Evolutionary conservation across 2,329 filamentous ascomycete species (phyloP).

Genomic region (Pseudogymnoascus sp.): DNA sequence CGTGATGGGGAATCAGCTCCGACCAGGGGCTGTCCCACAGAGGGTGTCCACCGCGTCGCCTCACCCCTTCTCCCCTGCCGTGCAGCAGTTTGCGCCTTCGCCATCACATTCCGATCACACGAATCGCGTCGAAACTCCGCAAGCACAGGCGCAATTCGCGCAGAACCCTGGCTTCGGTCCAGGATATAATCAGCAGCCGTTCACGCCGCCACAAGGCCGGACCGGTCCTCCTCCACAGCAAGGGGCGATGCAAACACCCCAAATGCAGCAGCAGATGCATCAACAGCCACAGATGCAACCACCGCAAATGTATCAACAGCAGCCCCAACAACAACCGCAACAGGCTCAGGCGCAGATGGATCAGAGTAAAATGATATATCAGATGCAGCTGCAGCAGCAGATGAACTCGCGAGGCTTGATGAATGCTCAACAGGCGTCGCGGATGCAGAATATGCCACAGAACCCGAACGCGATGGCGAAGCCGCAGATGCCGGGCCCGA

Average conservation of each 20-base stretch:
- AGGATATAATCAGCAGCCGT: slow-evolving; percentile 48
- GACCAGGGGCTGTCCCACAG: slow-evolving; percentile 62
- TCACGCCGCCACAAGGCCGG: slow-evolving; percentile 46
- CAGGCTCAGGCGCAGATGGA: slow-evolving; percentile 51
- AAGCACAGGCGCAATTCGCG: slow-evolving; percentile 66
- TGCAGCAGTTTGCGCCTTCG: slow-evolving; percentile 65
- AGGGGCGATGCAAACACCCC: slow-evolving; percentile 36
- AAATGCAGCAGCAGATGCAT: slow-evolving; percentile 34
- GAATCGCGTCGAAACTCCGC: slow-evolving; percentile 58
- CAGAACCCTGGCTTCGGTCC: slow-evolving; percentile 48
- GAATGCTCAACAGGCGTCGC: slow-evolving; percentile 22
- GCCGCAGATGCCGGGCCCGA: slow-evolving; percentile 45
- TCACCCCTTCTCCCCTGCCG: slow-evolving; percentile 75
- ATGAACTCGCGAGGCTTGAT: slow-evolving; percentile 47
- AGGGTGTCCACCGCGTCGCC: slow-evolving; percentile 87
- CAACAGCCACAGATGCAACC: slow-evolving; percentile 27
- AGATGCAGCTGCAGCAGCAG: slow-evolving; percentile 76
- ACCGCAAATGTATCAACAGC: slow-evolving; percentile 17
- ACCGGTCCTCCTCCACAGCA: slow-evolving; percentile 45
- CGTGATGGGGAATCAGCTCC: slow-evolving; percentile 76
- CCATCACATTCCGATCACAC: slow-evolving; percentile 68
- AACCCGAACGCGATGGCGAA: slow-evolving; percentile 23
- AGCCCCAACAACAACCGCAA: slow-evolving; percentile 30
- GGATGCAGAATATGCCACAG: slow-evolving; percentile 36
- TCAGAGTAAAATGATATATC: slow-evolving; percentile 68